Base-by-base conservation (phyloP, 768 basidiomycete species). In the Tephrocybe sp. region DNA sequence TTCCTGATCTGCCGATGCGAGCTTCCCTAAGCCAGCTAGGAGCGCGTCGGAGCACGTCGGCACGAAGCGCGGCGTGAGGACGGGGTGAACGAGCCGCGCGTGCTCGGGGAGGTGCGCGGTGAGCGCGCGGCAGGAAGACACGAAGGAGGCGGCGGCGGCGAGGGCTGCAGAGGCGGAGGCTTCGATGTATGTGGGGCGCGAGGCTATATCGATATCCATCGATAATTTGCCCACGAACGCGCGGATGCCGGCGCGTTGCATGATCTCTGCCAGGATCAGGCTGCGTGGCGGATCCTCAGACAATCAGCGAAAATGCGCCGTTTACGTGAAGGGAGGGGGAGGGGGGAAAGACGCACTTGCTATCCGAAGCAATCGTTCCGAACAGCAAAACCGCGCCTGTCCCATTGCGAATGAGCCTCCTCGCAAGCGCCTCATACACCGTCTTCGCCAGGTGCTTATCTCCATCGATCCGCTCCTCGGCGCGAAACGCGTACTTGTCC, bases 171-270 rank as follows among this genome's bases (percentile, higher is more conserved):
- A 56, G 2, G 77, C 60, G 1, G 86, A 81, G 0, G 74, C 51
- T 62, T 94, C 93, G 39, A 79, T 72, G 66, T 95, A 95, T 0
- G 85, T 78, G 0, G 83, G 77, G 1, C 84, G 76, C 4, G 83
- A 80, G 5, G 86, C 89, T 21, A 81, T 83, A 62, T 93, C 89
- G 21, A 81, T 83, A 64, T 93, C 91, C 93, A 94, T 94, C 0
- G 90, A 91, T 10, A 96, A 72, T 64, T 95, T 96, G 15, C 93
- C 93, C n/a, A 96, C 77, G 55, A 88, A 90, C 0, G 84, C 90
- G 26, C 93, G 75, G 15, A 95, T 58, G 4, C 93, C 91, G 17
- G 79, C 79, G 0, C 67, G 59, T 54, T 85, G 85, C 81, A 95
- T 90, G 11, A 73, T 76, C 30, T 83, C 70, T 3, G 93, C 92